Evolutionary conservation across 2,329 filamentous ascomycete genomes (phyloP), one percentile per base, ranked within the genome.

Genomic region (Blastomyces silverae): DNA sequence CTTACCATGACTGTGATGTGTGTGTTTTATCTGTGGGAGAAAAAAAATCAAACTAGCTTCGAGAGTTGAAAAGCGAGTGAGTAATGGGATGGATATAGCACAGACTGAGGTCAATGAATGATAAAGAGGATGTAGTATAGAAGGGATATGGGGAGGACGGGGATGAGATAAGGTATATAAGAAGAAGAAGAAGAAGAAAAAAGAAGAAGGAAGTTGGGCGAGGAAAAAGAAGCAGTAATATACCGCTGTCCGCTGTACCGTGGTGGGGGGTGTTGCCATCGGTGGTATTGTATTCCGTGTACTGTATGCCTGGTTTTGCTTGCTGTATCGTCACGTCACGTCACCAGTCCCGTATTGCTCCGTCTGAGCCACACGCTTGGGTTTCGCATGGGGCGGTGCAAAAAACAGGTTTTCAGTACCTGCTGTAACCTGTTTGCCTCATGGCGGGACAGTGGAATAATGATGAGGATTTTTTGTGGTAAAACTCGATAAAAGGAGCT

Each of bases 141-240:
- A 34, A 55, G 17, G 25, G 28, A 55, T 34, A 31, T n/a, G 2
- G 25, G 55, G 64, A 6, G 20, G 6, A 22, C 1, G 17, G 61
- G 64, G 62, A 55, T 59, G 66, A 59, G 68, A 57, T 53, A 66
- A 61, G 5, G 31, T 56, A 37, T 57, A 67, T 25, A 42, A 34
- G 42, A 55, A 65, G 64, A 56, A 64, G 63, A 60, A 61, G 66
- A 65, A 67, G 66, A 69, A 68, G 68, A 69, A 66, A 66, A 61
- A 67, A 61, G 59, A 63, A n/a, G n/a, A n/a, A n/a, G n/a, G n/a
- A n/a, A n/a, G n/a, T n/a, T 63, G 15, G n/a, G 28, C 15, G 10
- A n/a, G 10, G 15, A 17, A 2, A 13, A 55, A 28, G 52, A 28
- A 31, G 50, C 4, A 53, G 31, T 22, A 28, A 53, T 17, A 28